These are phyloP conservation scores for Coniochaeta pulveracea DNA, from an alignment of 2,329 filamentous ascomycete species.

Conservation along the genomic window DNA sequence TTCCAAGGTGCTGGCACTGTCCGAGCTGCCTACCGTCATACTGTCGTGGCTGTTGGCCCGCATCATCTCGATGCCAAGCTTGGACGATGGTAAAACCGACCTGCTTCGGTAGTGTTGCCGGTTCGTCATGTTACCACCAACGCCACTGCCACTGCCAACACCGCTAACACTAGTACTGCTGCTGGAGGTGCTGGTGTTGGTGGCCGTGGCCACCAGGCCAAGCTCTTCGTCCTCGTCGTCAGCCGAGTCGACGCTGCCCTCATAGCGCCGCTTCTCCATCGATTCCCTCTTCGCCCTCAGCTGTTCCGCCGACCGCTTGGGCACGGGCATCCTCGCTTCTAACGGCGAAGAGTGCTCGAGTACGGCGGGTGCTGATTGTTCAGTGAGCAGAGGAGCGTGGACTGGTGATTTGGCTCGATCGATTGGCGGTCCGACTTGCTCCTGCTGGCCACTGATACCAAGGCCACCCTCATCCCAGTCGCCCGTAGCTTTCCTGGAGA, in stretches of 20 bases:
- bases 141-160: conserved; percentile 21
- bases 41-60: conserved; percentile 90
- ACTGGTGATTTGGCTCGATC: conserved; percentile 32
- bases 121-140: conserved; percentile 5
- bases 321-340: conserved; percentile 29
- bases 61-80: conserved; percentile 96
- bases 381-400: conserved; percentile 36
- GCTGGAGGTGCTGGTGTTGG: conserved; percentile 20
- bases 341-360: conserved; percentile 38
- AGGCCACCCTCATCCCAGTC: conserved; percentile 74
- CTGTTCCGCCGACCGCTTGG: conserved; percentile 60
- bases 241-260: conserved; percentile 71
- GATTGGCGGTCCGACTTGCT: conserved; percentile 22
- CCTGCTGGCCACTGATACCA: conserved; percentile 58
- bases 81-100: conserved; percentile 61
- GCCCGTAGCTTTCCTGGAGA: conserved; percentile 60
- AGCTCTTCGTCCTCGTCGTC: conserved; percentile 94
- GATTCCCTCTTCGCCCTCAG: conserved; percentile 65
- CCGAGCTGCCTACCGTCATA: conserved; percentile 35
- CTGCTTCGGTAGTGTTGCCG: conserved; percentile 40
- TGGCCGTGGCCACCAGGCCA: conserved; percentile 33
- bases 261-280: conserved; percentile 59
- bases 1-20: conserved; percentile 29
- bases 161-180: conserved; percentile 14
- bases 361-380: conserved; percentile 53